These are phyloP conservation scores for Cordyceps fumosorosea DNA, from an alignment of 2,329 filamentous ascomycete species.

Conservation along the genomic window DNA sequence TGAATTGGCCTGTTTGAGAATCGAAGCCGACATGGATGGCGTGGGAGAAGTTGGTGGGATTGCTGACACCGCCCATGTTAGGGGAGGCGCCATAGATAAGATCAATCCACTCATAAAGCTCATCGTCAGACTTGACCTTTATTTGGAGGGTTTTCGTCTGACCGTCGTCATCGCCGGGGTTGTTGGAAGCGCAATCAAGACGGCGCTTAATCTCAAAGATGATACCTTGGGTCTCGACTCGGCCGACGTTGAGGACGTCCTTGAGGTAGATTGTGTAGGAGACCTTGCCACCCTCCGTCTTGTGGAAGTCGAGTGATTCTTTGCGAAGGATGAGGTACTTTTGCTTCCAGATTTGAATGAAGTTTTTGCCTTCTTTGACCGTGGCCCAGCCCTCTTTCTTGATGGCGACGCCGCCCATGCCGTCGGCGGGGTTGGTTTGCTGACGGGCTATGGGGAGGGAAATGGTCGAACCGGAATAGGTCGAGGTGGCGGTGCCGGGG, in stretches of 20 bases:
- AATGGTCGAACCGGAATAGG: constrained; percentile 65
- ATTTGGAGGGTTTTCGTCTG: constrained; percentile 80
- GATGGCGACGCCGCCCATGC: constrained; percentile 61
- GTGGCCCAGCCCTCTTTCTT: constrained; percentile 78
- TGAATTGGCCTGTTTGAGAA: constrained; percentile 88
- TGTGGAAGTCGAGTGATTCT: constrained; percentile 89
- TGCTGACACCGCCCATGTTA: constrained; percentile 96
- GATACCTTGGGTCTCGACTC: constrained; percentile 84
- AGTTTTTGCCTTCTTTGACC: constrained; percentile 84
- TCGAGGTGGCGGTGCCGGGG: constrained; percentile 58
- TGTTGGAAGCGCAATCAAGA: constrained; percentile 60
- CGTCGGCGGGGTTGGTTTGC: constrained; percentile 54
- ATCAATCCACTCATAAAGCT: constrained; percentile 98
- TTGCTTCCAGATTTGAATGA: constrained; percentile 82
- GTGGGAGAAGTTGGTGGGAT: constrained; percentile 96
- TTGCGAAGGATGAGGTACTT: constrained; percentile 89
- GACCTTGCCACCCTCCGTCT: constrained; percentile 59
- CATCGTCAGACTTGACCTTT: constrained; percentile 90
- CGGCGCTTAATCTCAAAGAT: constrained; percentile 89
- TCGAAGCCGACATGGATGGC: constrained; percentile 97
- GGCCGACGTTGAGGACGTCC: constrained; percentile 82
- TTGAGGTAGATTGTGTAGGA: constrained; percentile 79
- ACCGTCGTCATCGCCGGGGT: constrained; percentile 72
- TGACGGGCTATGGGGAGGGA: constrained; percentile 62
- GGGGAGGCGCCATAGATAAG: constrained; percentile 95